Evolutionary conservation across 2,329 filamentous ascomycete species (phyloP), one percentile per base, ranked within the genome.

Genomic region (Cladophialophora bantiana): DNA sequence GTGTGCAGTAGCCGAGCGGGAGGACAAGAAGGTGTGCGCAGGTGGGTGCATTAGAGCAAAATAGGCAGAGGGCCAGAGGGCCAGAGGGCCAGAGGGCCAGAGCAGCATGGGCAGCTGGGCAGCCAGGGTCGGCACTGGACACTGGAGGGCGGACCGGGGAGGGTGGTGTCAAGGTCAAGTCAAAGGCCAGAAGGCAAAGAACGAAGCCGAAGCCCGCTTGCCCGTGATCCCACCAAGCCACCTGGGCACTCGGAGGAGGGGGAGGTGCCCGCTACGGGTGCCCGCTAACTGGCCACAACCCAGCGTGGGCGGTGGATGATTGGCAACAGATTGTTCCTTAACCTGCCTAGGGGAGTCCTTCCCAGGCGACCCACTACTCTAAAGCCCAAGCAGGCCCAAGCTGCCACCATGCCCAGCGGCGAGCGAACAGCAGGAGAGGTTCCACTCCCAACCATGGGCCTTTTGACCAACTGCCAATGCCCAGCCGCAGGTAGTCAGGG

Each of bases 11-110:
- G 68, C 68, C 68, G 68, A 70, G 68, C 68, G 68, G 68, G 68
- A 70, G 60, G 62, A 61, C 64, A 59, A 65, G 64, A 65, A 62
- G 59, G 68, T 64, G 68, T 67, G 68, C 59, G 65, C 63, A 67
- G 63, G 66, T 67, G 68, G 66, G 66, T 70, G 68, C 68, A 70
- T 70, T 70, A 70, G 68, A 70, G 68, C 68, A 68, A 34, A 66
- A 64, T 64, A 55, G 62, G 55, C 54, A 57, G 61, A 64, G 45
- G 45, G 45, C 45, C 45, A 50, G 45, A 50, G 45, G 45, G 20
- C 45, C 45, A 50, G 45, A 50, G 45, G 45, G 20, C 45, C 45
- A 50, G 45, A 52, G 40, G 52, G 52, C 38, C 36, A 53, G 60
- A 48, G 52, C 52, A 48, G 52, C 52, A 52, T 45, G 60, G 53